Evolutionary conservation across 345 rosid species (phyloP).

Genomic region (Bruguiera parviflora): DNA sequence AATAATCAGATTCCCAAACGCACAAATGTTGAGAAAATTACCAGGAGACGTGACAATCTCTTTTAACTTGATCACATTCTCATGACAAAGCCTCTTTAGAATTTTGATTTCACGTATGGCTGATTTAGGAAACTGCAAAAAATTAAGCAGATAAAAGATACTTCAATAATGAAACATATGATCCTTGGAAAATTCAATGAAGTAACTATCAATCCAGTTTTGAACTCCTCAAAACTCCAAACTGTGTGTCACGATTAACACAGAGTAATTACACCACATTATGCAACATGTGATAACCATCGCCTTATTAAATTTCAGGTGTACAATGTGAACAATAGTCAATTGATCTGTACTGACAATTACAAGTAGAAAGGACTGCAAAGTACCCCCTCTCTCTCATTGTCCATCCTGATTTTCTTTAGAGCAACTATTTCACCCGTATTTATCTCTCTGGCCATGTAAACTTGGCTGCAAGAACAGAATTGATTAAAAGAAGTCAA

Average conservation of each 20-base stretch:
- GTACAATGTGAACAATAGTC: background rate
- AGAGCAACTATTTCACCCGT: constrained; percentile 92
- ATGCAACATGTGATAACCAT: background rate
- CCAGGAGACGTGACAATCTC: constrained; percentile 79
- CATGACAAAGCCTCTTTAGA: constrained; percentile 68
- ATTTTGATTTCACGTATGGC: constrained; percentile 80
- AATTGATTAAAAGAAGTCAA: background rate
- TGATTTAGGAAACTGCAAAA: constrained; percentile 62
- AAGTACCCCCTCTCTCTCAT: constrained; percentile 92
- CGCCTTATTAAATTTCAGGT: background rate
- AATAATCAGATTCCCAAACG: background rate
- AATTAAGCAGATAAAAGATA: background rate
- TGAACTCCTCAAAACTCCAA: background rate
- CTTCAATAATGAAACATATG: background rate
- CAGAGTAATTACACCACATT: too few species aligned
- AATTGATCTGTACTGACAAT: background rate
- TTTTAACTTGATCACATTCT: constrained; percentile 63
- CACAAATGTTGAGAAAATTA: constrained; percentile 16
- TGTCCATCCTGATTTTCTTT: constrained; percentile 95
- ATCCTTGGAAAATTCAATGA: background rate
- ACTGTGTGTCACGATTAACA: background rate
- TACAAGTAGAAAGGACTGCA: background rate
- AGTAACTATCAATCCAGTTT: background rate
- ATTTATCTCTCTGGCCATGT: constrained; percentile 84
- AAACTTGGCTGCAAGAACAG: constrained; percentile 69